Percentiles rank a stretch among this genome's conserved stretches.
Conservation (phyloP, 2,329 filamentous ascomycete species). For the Cladosporium colombiae region DNA sequence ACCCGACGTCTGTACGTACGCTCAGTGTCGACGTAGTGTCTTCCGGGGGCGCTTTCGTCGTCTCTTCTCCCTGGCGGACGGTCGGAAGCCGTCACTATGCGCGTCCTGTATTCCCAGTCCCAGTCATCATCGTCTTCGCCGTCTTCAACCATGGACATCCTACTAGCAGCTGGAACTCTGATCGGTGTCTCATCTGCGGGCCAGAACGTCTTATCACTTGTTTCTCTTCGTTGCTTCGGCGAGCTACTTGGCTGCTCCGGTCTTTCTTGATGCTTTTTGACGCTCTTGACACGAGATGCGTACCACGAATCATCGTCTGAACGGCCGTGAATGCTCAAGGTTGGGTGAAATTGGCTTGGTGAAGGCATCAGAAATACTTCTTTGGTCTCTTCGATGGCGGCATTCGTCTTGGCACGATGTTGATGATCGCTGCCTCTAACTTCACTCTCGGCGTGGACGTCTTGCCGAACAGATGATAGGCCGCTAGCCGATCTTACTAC, state of each 20-base stretch:
- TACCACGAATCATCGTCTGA: slow-evolving; percentile 17
- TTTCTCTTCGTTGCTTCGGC: neutral
- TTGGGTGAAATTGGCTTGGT: slow-evolving; percentile 2
- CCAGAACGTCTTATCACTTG: slow-evolving; percentile 14
- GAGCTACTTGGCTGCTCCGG: neutral
- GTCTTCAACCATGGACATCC: neutral
- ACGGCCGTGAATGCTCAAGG: neutral
- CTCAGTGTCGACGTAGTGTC: slow-evolving; percentile 11
- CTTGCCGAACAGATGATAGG: slow-evolving; percentile 1
- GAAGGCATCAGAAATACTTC: slow-evolving; percentile 4
- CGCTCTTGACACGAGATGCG: slow-evolving; percentile 10
- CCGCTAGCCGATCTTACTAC: slow-evolving; percentile 8
- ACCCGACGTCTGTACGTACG: neutral
- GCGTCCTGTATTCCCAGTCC: slow-evolving; percentile 20
- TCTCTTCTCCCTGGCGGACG: neutral
- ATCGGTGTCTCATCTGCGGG: slow-evolving; percentile 1
- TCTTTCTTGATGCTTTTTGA: neutral
- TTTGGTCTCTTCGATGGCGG: neutral
- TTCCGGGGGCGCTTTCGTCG: neutral
- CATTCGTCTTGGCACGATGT: neutral
- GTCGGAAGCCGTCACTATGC: slow-evolving; percentile 8
- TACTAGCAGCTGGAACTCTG: slow-evolving; percentile 13
- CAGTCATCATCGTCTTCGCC: slow-evolving; percentile 8
- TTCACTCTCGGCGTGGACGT: neutral
- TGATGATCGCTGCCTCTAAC: neutral